phyloP scores from a whole-genome alignment of 2,329 filamentous ascomycete species.

The Apiospora phragmitis region DNA sequence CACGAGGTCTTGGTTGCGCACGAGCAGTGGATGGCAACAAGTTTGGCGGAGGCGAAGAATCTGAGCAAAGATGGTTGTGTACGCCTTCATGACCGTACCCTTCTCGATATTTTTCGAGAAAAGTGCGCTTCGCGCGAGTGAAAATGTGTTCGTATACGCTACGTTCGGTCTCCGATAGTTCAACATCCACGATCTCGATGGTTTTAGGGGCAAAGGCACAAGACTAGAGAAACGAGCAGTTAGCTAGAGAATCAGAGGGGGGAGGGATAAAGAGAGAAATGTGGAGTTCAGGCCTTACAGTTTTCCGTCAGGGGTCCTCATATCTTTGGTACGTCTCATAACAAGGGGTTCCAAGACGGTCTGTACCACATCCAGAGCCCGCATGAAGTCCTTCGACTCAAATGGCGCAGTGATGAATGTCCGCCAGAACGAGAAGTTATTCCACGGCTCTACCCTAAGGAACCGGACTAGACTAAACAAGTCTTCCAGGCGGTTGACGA shows the following conservation, averaged over 20 bases:
- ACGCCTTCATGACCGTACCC: conserved; percentile 91
- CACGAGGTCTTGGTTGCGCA: conserved; percentile 80
- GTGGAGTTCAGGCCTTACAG: conserved; percentile 29
- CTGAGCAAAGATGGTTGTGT: conserved; percentile 96
- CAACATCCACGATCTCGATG: conserved; percentile 83
- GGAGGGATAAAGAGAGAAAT: neutral
- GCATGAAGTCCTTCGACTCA: conserved; percentile 90
- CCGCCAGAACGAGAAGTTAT: conserved; percentile 98
- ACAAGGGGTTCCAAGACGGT: conserved; percentile 96
- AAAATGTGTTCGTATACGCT: conserved; percentile 94
- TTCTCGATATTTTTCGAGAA: conserved; percentile 88
- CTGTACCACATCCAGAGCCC: conserved; percentile 93
- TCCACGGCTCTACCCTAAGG: conserved; percentile 94
- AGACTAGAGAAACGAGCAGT: conserved; percentile 41
- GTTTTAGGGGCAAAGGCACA: conserved; percentile 78
- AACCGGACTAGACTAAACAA: conserved; percentile 92
- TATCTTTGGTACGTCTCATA: conserved; percentile 91
- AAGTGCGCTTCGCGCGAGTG: conserved; percentile 77
- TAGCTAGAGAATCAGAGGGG: conserved; percentile 14
- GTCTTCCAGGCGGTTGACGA: conserved; percentile 94
- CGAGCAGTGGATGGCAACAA: conserved; percentile 90
- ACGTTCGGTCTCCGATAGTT: conserved; percentile 80
- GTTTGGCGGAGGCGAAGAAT: conserved; percentile 90
- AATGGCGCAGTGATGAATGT: conserved; percentile 98
- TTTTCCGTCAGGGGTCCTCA: conserved; percentile 86